Evolutionary conservation across 495 filamentous ascomycete genomes (phyloP).

Genomic region (Daldinia caldariorum): DNA sequence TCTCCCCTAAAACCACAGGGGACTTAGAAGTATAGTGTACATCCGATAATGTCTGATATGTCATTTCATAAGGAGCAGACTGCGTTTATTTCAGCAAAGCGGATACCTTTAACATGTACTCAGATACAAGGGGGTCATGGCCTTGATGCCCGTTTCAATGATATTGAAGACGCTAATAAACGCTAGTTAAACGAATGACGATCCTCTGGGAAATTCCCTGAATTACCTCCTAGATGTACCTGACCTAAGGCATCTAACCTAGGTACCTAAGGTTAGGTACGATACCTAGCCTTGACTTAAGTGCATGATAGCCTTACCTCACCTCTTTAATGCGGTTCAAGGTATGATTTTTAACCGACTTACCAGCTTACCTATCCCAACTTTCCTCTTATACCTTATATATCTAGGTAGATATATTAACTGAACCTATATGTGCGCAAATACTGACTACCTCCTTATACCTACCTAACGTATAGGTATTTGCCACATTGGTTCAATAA

Average conservation of each 20-base stretch:
- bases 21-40: conserved; percentile 24
- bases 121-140: conserved; percentile 17
- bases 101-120: conserved; percentile 23
- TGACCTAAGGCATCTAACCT: background rate
- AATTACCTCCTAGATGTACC: background rate
- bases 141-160: conserved; percentile 33
- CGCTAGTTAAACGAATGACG: conserved; percentile 40
- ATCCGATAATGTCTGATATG: background rate
- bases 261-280: too few relatives aligned
- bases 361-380: background rate
- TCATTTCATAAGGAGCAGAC: conserved; percentile 2
- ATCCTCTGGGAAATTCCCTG: conserved; percentile 23
- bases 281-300: too few relatives aligned
- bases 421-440: too few relatives aligned
- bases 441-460: background rate
- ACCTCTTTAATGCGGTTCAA: background rate
- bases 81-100: conserved; percentile 19
- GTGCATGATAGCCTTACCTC: background rate
- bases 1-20: conserved; percentile 35
- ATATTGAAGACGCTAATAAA: conserved; percentile 28
- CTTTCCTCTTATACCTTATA: background rate
- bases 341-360: background rate
- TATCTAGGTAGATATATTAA: background rate
- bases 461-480: background rate
- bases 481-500: background rate